phyloP scores from a whole-genome alignment of 495 filamentous ascomycete genomes.

The Tuber umbilicatum region DNA sequence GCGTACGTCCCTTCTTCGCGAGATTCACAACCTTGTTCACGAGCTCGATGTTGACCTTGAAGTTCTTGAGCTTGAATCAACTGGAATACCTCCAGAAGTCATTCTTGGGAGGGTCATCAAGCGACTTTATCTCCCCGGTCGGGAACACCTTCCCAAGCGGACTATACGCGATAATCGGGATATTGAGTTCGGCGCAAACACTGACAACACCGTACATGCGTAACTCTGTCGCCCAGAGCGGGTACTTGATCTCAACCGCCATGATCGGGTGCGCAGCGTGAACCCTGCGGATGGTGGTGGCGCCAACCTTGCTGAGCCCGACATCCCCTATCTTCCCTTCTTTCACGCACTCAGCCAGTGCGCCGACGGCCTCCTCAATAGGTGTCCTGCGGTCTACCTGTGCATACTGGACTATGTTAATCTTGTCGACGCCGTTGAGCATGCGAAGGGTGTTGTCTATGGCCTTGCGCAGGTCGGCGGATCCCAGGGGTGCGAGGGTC shows the following conservation, averaged over 20 bases:
- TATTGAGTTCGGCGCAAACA: conserved; percentile 62
- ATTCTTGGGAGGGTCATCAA: conserved; percentile 55
- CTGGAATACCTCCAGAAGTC: conserved; percentile 54
- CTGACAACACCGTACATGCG: conserved; percentile 68
- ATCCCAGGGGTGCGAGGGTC: conserved; percentile 49
- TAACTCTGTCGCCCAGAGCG: conserved; percentile 60
- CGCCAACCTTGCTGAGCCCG: conserved; percentile 64
- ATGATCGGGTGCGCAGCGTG: conserved; percentile 62
- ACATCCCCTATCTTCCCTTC: conserved; percentile 77
- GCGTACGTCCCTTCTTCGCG: conserved; percentile 64
- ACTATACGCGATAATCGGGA: conserved; percentile 62
- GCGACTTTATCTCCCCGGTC: conserved; percentile 57
- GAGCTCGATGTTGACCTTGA: conserved; percentile 67
- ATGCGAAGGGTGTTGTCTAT: conserved; percentile 60
- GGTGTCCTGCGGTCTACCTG: conserved; percentile 61
- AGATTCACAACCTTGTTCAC: conserved; percentile 59
- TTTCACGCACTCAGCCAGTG: conserved; percentile 47
- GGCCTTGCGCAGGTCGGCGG: conserved; percentile 55
- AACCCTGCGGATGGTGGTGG: conserved; percentile 67
- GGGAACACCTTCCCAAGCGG: conserved; percentile 25
- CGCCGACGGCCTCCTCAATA: conserved; percentile 53
- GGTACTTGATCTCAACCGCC: conserved; percentile 74
- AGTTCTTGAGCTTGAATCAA: conserved; percentile 62
- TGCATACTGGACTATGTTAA: conserved; percentile 77
- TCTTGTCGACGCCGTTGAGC: conserved; percentile 65